Evolutionary conservation across 169 alveolate genomes (phyloP), one percentile per base, ranked within the genome.

Genomic region (Cryptosporidium parvum): DNA sequence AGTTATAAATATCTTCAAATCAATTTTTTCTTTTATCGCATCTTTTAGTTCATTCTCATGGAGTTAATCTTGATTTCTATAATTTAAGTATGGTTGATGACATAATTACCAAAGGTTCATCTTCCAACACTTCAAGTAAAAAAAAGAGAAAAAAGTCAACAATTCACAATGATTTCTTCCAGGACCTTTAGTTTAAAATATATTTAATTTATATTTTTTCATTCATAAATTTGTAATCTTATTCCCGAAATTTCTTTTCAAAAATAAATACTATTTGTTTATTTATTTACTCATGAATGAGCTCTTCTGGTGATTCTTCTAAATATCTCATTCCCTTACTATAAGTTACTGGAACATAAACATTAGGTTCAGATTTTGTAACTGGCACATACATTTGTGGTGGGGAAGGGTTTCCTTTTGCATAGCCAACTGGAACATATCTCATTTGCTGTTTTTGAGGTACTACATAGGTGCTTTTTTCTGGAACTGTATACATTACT

Each of bases 371-470:
- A 7, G 75, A 61, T 45, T 80, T 80, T 39, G 89, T 61, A 29
- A 80, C 89, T 45, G 89, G 89, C 18, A 80, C 89, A 80, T 80
- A 80, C 89, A 80, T 80, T 65, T 80, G 89, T 42, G 80, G 80
- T 39, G 69, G 68, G 23, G 73, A 45, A 44, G 58, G 70, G 31
- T 53, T 70, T 29, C 89, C 89, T 39, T 80, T 80, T 8, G 89
- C 89, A 62, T 80, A 80, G 7, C 89, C 89, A 65, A 44, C 89
- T 31, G 89, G 89, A 44, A 80, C 89, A 80, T 80, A 80, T 31
- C 89, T 80, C 73, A 80, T 16, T 39, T 59, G 75, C 26, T 59
- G 73, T 39, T 80, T 80, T 48, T 42, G 58, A 42, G 89, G 89
- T 26, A 80, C 75, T 23, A 70, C 84, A 80, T 59, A 62, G 6